Percentiles rank a stretch among this genome's conserved stretches.
phyloP scores from a whole-genome alignment of 495 filamentous ascomycete species.

The Clavariopsis aquatica region DNA sequence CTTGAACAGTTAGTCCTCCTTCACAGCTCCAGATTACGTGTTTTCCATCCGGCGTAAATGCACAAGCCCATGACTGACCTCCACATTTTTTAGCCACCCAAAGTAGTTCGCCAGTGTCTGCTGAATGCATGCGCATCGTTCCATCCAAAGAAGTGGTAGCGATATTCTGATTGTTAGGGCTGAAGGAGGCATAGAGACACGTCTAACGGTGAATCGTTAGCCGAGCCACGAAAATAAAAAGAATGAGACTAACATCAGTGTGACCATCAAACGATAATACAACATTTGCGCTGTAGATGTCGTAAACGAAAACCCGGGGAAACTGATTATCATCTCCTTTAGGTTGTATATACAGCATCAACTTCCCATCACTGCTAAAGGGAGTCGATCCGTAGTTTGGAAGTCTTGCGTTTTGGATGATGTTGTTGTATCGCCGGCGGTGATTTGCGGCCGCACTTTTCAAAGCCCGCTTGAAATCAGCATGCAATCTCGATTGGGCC shows the following conservation, averaged over 20 bases:
- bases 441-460: slow-evolving; percentile 7
- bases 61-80: slow-evolving; percentile 37
- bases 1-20: slow-evolving; percentile 20
- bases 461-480: slow-evolving; percentile 10
- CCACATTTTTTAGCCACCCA: slow-evolving; percentile 17
- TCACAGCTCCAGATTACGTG: slow-evolving; percentile 28
- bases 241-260: slow-evolving; percentile 34
- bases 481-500: background rate
- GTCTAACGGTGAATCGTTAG: background rate
- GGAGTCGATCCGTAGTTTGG: background rate
- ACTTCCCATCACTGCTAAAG: slow-evolving; percentile 15
- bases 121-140: slow-evolving; percentile 42
- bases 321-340: background rate
- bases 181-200: slow-evolving; percentile 43
- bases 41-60: slow-evolving; percentile 38
- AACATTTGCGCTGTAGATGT: slow-evolving; percentile 8
- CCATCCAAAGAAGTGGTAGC: slow-evolving; percentile 44
- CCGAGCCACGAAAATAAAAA: background rate
- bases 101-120: slow-evolving; percentile 26
- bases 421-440: slow-evolving; percentile 14
- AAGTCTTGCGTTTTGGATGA: background rate
- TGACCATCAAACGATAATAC: slow-evolving; percentile 38
- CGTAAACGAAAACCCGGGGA: slow-evolving; percentile 23
- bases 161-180: slow-evolving; percentile 40
- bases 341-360: slow-evolving; percentile 6